Conservation (phyloP, 108 stramenopile genomes). For the Ochromonas danica region DNA sequence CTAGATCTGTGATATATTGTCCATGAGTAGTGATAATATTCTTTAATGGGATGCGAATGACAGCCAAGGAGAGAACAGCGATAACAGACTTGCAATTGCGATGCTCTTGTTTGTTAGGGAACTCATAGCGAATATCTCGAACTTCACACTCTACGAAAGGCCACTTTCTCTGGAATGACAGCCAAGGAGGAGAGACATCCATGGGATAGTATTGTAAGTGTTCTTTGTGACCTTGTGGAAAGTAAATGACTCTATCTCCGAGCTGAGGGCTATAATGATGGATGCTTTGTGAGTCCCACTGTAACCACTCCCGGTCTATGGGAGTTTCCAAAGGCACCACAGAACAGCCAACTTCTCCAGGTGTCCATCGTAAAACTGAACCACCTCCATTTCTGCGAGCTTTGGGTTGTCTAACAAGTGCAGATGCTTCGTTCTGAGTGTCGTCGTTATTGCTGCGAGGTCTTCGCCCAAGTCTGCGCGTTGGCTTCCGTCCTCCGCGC, state of each 20-base stretch:
- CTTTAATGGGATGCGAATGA: background rate
- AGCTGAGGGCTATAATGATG: conserved; percentile 7
- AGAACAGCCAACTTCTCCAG: background rate
- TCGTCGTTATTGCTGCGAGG: too few relatives aligned
- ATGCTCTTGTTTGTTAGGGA: conserved; percentile 9
- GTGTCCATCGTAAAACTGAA: background rate
- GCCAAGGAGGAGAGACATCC: background rate
- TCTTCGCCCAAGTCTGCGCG: too few relatives aligned
- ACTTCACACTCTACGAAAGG: conserved; percentile 30
- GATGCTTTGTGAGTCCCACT: background rate
- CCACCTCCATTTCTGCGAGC: background rate
- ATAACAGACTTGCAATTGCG: background rate
- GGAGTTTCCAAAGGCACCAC: background rate
- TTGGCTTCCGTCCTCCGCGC: too few relatives aligned
- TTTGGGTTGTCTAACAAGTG: too few relatives aligned
- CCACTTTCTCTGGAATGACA: background rate
- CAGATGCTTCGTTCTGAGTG: too few relatives aligned
- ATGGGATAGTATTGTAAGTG: background rate
- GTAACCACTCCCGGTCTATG: background rate
- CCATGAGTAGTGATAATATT: background rate
- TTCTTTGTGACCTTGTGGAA: conserved; percentile 39
- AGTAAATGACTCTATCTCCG: conserved; percentile 47
- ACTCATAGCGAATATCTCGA: background rate
- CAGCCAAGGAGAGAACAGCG: background rate
- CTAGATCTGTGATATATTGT: background rate